Evolutionary conservation across 2,329 filamentous ascomycete genomes (phyloP).

Genomic region (Dendryphion nanum): DNA sequence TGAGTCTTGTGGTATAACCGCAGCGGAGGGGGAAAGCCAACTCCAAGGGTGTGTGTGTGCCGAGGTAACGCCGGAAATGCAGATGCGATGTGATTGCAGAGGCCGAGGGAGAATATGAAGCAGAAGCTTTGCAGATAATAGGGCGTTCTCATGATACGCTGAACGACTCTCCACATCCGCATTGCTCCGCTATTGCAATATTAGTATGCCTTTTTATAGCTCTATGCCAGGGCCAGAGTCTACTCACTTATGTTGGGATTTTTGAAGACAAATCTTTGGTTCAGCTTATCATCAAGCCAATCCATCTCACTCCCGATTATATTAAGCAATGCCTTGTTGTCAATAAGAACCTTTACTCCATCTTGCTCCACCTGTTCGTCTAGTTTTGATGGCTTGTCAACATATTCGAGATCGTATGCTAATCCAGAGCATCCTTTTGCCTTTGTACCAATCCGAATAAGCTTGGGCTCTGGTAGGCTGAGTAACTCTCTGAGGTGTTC

Average conservation of each 20-base stretch:
- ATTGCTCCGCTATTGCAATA: conserved; percentile 75
- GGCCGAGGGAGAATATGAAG: conserved; percentile 4
- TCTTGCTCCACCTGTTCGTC: conserved; percentile 95
- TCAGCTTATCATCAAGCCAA: conserved; percentile 95
- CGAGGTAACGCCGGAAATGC: conserved; percentile 22
- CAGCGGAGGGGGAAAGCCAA: neutral
- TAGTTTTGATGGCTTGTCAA: conserved; percentile 83
- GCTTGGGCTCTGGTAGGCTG: conserved; percentile 82
- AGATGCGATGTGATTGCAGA: conserved; percentile 11
- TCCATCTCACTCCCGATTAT: conserved; percentile 99
- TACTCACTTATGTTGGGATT: conserved; percentile 97
- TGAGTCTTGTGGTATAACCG: no score
- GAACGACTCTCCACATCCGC: conserved; percentile 94
- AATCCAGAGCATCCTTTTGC: conserved; percentile 93
- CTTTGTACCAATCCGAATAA: conserved; percentile 91
- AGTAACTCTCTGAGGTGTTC: conserved; percentile 74
- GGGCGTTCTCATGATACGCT: conserved; percentile 49
- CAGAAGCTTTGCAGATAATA: conserved; percentile 5
- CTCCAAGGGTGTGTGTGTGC: conserved; percentile 1
- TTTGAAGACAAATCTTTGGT: conserved; percentile 86
- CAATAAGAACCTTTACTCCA: conserved; percentile 91
- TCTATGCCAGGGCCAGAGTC: no score
- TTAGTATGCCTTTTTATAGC: no score
- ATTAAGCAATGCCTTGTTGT: conserved; percentile 95
- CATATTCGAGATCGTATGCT: conserved; percentile 91